Evolutionary conservation across 2,329 filamentous ascomycete genomes (phyloP).

Genomic region (Ophiosphaerella herpotricha): DNA sequence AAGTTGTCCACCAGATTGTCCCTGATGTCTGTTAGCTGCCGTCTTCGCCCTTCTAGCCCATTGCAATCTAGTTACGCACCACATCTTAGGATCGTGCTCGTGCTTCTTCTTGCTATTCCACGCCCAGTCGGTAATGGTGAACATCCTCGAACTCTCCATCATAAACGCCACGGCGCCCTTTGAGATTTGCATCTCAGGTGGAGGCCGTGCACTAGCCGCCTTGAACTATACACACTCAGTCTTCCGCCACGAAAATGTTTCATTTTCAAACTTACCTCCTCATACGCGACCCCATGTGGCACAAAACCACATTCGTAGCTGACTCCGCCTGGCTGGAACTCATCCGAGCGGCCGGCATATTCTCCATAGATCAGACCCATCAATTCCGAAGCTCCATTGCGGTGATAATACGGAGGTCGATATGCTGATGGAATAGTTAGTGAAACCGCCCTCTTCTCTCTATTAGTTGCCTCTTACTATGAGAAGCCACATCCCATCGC

Average conservation of each 20-base stretch:
- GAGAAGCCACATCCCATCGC: slow-evolving; percentile 64
- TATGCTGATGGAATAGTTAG: slow-evolving; percentile 19
- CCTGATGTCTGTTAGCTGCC: slow-evolving; percentile 16
- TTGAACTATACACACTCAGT: slow-evolving; percentile 44
- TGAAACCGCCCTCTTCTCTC: background rate
- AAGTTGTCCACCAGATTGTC: slow-evolving; percentile 60
- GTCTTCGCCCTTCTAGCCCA: background rate
- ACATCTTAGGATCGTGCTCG: slow-evolving; percentile 54
- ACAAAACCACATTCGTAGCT: slow-evolving; percentile 73
- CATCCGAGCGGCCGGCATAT: slow-evolving; percentile 56
- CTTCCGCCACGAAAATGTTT: background rate
- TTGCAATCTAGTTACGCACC: slow-evolving; percentile 34
- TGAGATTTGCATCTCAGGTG: slow-evolving; percentile 43
- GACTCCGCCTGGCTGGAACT: slow-evolving; percentile 65
- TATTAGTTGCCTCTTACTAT: slow-evolving; percentile 43
- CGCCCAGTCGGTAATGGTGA: slow-evolving; percentile 44
- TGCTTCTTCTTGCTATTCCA: slow-evolving; percentile 52
- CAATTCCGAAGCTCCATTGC: slow-evolving; percentile 69
- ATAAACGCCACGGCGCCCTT: slow-evolving; percentile 67
- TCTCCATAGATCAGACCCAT: slow-evolving; percentile 67
- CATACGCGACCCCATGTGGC: slow-evolving; percentile 65
- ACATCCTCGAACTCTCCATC: slow-evolving; percentile 59
- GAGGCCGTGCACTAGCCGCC: slow-evolving; percentile 57
- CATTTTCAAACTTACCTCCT: slow-evolving; percentile 41
- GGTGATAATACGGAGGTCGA: slow-evolving; percentile 63